These are phyloP conservation scores for Misopates orontium DNA, from an alignment of 257 asterid genomes.

Conservation along the genomic window DNA sequence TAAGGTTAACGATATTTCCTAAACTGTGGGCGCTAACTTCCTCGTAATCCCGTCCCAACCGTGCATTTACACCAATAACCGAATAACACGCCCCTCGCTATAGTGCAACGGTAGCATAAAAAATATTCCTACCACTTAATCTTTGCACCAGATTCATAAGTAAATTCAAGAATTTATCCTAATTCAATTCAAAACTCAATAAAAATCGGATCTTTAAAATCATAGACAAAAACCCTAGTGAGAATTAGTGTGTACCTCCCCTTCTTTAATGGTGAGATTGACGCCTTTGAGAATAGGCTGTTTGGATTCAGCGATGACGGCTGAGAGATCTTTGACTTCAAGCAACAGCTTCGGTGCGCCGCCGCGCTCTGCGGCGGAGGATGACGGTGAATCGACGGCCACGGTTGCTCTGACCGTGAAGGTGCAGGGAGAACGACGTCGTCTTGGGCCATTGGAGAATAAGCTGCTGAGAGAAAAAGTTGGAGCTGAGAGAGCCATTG, in stretches of 20 bases:
- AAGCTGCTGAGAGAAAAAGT: conserved; percentile 38
- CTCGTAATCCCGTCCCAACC: too few species aligned
- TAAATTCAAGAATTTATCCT: neutral
- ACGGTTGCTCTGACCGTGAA: conserved; percentile 50
- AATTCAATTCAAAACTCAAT: conserved; percentile 6
- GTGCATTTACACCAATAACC: too few species aligned
- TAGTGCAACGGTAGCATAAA: too few species aligned
- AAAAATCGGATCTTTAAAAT: neutral
- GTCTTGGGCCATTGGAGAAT: conserved; percentile 27
- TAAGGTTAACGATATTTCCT: too few species aligned
- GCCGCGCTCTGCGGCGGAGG: conserved; percentile 43
- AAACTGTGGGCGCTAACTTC: too few species aligned
- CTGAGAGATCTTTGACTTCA: conserved; percentile 78
- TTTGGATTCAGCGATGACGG: conserved; percentile 71
- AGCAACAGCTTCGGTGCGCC: conserved; percentile 60
- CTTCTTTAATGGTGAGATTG: conserved; percentile 78
- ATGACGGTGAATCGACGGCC: conserved; percentile 56
- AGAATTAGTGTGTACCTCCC: conserved; percentile 58
- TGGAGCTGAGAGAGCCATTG: conserved; percentile 67
- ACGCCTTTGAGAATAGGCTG: conserved; percentile 85
- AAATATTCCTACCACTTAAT: too few species aligned
- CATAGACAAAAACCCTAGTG: neutral
- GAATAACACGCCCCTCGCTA: too few species aligned
- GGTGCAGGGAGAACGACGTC: conserved; percentile 33
- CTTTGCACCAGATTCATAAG: too few species aligned